phyloP scores from a whole-genome alignment of 495 filamentous ascomycete genomes.

The Penicillium turbatum region DNA sequence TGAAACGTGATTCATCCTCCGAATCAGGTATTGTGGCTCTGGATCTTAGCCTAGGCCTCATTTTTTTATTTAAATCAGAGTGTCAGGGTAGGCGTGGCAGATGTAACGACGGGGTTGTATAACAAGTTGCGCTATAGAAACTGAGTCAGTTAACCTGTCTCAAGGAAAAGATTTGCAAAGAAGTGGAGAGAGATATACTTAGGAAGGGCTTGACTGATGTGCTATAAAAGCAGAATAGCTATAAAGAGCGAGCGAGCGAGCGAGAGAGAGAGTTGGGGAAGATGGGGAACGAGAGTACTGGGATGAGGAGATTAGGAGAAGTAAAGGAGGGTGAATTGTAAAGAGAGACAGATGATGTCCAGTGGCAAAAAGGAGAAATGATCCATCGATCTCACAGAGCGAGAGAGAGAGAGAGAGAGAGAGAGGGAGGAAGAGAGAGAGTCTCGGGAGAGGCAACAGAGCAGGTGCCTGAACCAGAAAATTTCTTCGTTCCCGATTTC shows the following conservation, averaged over 20 bases:
- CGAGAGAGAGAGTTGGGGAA: neutral
- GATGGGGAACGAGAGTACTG: neutral
- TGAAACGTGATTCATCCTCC: constrained; percentile 19
- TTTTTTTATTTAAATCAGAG: neutral
- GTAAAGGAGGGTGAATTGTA: constrained; percentile 1
- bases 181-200: neutral
- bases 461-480: constrained; percentile 29
- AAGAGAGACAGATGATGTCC: neutral
- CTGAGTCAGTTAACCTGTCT: neutral
- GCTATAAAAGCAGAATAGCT: too few species aligned
- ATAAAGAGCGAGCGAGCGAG: too few species aligned
- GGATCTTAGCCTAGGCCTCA: constrained; percentile 12
- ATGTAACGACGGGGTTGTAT: neutral
- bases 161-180: neutral
- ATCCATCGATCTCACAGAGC: neutral
- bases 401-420: neutral
- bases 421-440: constrained; percentile 6
- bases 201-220: neutral
- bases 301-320: neutral
- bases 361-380: neutral
- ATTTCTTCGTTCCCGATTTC: constrained; percentile 13
- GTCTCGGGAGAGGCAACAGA: neutral
- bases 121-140: neutral
- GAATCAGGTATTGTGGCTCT: constrained; percentile 21
- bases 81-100: neutral